Evolutionary conservation across 495 filamentous ascomycete species (phyloP), one percentile per base, ranked within the genome.

Genomic region (Tuber indicum): DNA sequence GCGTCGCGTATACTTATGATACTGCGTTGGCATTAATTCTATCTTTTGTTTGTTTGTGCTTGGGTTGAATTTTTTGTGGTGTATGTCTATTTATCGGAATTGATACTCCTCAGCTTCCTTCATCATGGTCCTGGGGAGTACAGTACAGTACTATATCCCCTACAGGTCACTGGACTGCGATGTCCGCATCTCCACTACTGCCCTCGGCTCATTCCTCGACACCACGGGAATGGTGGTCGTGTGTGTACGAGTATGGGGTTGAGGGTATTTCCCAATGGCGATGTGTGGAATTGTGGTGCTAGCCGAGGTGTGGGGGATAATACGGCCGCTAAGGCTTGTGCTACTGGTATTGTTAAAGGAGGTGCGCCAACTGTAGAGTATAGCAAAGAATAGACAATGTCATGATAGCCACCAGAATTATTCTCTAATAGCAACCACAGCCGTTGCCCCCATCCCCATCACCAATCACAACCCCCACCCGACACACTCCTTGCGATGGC

Each of bases 71-170:
- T 52, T 75, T 17, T 73, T 78, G 47, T 80, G 73, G 78, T 80
- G 78, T 42, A 69, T 46, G 17, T 72, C 78, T 36, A 75, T 80
- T 75, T 43, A 74, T 32, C 47, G 49, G 43, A 80, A 80, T 62
- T 79, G 76, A 73, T 79, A 80, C 36, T 47, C 45, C 45, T 14
- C 17, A 1, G 3, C 45, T 19, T 47, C 45, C 45, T 47, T 19
- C 2, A 47, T 19, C 19, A 2, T 47, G 10, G 19, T 19, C 45
- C 1, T 19, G 14, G 14, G 17, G 10, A 19, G 45, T 19, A 19
- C 45, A n/a, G n/a, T n/a, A n/a, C 19, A 19, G 14, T 46, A 26
- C 17, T 1, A 2, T 41, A 41, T 41, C 19, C 26, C 69, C 70
- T 43, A 41, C 42, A 80, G 78, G 78, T 78, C 78, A 73, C 44